Base-by-base conservation (phyloP, 202 grass and related monocot species). In the Panicum hallii region DNA sequence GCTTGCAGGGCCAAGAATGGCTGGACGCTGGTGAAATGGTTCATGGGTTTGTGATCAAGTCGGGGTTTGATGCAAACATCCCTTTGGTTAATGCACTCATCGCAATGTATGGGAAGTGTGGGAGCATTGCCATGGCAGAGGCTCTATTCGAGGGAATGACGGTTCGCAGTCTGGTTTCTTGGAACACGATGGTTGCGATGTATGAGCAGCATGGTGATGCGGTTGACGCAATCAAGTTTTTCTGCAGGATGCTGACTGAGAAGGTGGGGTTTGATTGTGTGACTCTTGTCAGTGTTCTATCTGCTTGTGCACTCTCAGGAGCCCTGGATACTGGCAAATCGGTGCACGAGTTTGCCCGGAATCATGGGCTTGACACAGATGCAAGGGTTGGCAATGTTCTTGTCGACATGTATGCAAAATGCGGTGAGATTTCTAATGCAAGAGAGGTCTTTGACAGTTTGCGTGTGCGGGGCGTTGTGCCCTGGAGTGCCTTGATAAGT, bases 121-220 rank as follows among this genome's bases (percentile, higher is more conserved):
- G 87, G 17, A 88, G 62, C 53, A 28, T 81, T 30, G 11, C 49
- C 1, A 47, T 88, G 41, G 92, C 95, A 14, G 43, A 78, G 17
- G 89, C 53, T 52, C 9, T 98, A 64, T 92, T 95, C 38, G 61
- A 95, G 63, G 80, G 80, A 49, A 93, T 95, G 89, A 46, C 20
- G 0, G 23, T 11, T 0, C 91, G 83, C 41, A 90, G 63, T 34
- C 85, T 93, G 53, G 87, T 89, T 85, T 91, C 93, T 17, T 98
- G 95, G 95, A 98, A 98, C 84, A 92, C 95, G 0, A 98, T 98
- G 95, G 85, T 98, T 64, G 89, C 95, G 9, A 85, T 90, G 77
- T 89, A 93, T 83, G 91, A 98, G 57, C 93, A 98, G 63, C 68
- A 74, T 3, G 80, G 48, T 60, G 53, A 90, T 57, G 87, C 67